Conservation (phyloP, 192 early-diverging fungal genomes). For the Rhizophagus sp. region DNA sequence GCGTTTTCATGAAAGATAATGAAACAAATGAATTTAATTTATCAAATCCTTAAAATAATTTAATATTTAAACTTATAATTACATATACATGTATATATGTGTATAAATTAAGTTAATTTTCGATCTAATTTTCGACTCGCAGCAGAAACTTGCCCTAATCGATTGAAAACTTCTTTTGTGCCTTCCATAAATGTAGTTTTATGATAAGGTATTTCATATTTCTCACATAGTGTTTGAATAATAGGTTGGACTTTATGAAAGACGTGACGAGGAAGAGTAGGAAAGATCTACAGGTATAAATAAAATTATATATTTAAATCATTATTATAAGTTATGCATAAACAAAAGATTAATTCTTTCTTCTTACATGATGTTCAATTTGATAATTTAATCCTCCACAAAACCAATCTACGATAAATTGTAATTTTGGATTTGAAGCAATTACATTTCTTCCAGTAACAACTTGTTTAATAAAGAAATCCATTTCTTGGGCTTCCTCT, state of each 20-base stretch:
- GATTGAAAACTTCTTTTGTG: slow-evolving; percentile 60
- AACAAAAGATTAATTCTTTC: neutral
- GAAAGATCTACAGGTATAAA: slow-evolving; percentile 57
- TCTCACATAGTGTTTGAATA: slow-evolving; percentile 65
- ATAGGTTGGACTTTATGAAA: slow-evolving; percentile 63
- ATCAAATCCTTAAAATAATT: slow-evolving; percentile 37
- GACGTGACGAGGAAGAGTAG: slow-evolving; percentile 75
- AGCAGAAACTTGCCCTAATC: slow-evolving; percentile 48
- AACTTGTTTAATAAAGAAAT: slow-evolving; percentile 76
- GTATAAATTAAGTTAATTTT: slow-evolving; percentile 12
- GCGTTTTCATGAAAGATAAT: slow-evolving; percentile 64
- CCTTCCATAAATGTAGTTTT: slow-evolving; percentile 60
- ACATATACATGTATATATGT: no score
- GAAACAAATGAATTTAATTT: slow-evolving; percentile 57
- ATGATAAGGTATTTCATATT: slow-evolving; percentile 68
- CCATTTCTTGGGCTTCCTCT: slow-evolving; percentile 62
- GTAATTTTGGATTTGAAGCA: slow-evolving; percentile 26
- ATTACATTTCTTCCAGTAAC: slow-evolving; percentile 83
- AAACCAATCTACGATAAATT: slow-evolving; percentile 66
- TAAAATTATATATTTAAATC: neutral
- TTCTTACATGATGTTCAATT: slow-evolving; percentile 79
- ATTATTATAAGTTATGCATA: neutral
- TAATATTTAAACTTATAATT: no score
- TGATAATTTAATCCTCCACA: slow-evolving; percentile 82
- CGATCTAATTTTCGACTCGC: slow-evolving; percentile 6